Evolutionary conservation across 345 rosid species (phyloP).

Genomic region (Mangifera indica): DNA sequence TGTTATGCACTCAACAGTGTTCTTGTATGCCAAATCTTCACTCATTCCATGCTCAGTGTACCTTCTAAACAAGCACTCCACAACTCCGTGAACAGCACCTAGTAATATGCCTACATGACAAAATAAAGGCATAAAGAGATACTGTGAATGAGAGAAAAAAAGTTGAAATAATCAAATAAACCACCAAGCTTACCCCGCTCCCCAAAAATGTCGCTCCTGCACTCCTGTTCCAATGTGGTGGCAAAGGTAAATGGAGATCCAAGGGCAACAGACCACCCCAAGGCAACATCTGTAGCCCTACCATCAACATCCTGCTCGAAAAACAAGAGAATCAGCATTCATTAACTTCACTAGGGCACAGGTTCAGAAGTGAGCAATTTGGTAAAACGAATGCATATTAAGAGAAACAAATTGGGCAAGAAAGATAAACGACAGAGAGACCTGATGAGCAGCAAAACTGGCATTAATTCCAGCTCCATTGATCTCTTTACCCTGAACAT

Average conservation of each 20-base stretch:
- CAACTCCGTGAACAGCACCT: constrained; percentile 88
- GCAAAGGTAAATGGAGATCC: constrained; percentile 66
- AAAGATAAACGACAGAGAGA: background rate
- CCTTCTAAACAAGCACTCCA: constrained; percentile 75
- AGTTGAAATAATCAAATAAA: constrained; percentile 17
- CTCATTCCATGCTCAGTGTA: constrained; percentile 80
- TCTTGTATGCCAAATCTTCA: constrained; percentile 74
- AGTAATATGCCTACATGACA: constrained; percentile 64
- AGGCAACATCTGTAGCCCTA: constrained; percentile 59
- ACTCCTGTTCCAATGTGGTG: constrained; percentile 61
- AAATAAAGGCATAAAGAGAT: constrained; percentile 11
- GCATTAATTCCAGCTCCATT: constrained; percentile 45
- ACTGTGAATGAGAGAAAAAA: background rate
- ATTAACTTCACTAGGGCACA: background rate
- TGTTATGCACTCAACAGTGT: constrained; percentile 89
- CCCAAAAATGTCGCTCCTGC: constrained; percentile 65
- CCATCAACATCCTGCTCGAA: constrained; percentile 56
- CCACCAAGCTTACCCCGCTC: constrained; percentile 50
- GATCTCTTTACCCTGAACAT: constrained; percentile 51
- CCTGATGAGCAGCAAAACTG: constrained; percentile 46
- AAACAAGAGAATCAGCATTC: background rate
- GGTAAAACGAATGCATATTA: background rate
- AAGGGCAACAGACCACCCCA: constrained; percentile 67
- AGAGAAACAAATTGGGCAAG: constrained; percentile 12
- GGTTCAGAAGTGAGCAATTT: background rate